Base-by-base conservation (phyloP, 2,329 filamentous ascomycete genomes). In the Pezicula carpinea region DNA sequence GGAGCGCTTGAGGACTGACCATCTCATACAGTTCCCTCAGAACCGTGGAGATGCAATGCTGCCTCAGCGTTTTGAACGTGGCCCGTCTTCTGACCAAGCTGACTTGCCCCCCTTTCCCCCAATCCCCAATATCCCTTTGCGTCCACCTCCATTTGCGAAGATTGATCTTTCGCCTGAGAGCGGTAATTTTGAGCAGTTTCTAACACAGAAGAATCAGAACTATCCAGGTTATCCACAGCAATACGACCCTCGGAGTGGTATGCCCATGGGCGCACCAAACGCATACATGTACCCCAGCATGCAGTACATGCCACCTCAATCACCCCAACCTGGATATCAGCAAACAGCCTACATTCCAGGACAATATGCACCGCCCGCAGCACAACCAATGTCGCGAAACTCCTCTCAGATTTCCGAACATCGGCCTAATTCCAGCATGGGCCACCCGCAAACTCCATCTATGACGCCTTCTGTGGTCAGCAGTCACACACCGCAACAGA, bases 341-440 rank as follows among this genome's bases (percentile, higher is more conserved):
- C 73, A 74, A 44, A 67, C 67, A 17, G 49, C 53, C 22, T 62
- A 62, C 43, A 60, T 61, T 18, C 61, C 62, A 8, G 56, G 59
- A n/a, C 64, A 65, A 46, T 67, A 67, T 50, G 53, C 50, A 40
- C 21, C 64, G 46, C 69, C 69, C 53, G 74, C 72, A 58, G 79
- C 73, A 51, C 79, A 85, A 64, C 71, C 72, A 34, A 91, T 96
- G 85, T 93, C 91, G 2, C 85, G 91, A 58, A 90, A 82, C 51
- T 80, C 86, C 2, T 95, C 89, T 2, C 87, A 93, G 66, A 77
- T 86, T 47, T 87, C 87, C n/a, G 78, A 83, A 59, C 59, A 60
- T 18, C 71, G 80, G 40, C 75, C 68, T 31, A 80, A 79, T 52
- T 64, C 63, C 1, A 65, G 62, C 51, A 60, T 65, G 57, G 63